phyloP scores from a whole-genome alignment of 1,284 basidiomycete species.

The Phellinidium pouzarii region DNA sequence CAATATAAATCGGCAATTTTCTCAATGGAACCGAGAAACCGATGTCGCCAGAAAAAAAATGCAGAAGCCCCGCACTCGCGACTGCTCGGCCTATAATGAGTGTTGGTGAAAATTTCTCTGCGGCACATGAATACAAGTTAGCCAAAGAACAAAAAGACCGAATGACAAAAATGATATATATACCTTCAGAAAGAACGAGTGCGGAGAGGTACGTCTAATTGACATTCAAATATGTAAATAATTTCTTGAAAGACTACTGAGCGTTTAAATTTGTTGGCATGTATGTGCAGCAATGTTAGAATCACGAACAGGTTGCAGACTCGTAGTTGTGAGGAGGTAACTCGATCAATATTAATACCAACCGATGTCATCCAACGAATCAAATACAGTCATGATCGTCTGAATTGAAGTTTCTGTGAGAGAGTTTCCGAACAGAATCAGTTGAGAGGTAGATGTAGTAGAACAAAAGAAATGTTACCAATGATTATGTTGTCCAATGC shows the following conservation, averaged over 20 bases:
- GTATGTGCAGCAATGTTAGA: background rate
- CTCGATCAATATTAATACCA: conserved; percentile 25
- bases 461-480: conserved; percentile 4
- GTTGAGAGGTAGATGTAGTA: background rate
- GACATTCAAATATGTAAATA: conserved; percentile 21
- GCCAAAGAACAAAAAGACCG: background rate
- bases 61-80: conserved; percentile 42
- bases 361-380: conserved; percentile 18
- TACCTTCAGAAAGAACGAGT: conserved; percentile 29
- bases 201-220: conserved; percentile 29
- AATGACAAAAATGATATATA: background rate
- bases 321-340: conserved; percentile 30
- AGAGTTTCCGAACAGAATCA: background rate
- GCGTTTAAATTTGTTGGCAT: background rate
- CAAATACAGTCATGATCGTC: conserved; percentile 26
- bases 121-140: conserved; percentile 32
- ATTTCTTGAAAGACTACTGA: conserved; percentile 20
- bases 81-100: conserved; percentile 41
- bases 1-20: conserved; percentile 31
- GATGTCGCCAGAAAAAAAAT: conserved; percentile 35
- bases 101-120: conserved; percentile 35
- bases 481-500: conserved; percentile 35
- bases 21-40: conserved; percentile 33
- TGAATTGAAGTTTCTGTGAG: conserved; percentile 30
- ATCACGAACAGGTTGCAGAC: conserved; percentile 18